phyloP scores from a whole-genome alignment of 345 rosid species.

The Syzygium aromaticum region DNA sequence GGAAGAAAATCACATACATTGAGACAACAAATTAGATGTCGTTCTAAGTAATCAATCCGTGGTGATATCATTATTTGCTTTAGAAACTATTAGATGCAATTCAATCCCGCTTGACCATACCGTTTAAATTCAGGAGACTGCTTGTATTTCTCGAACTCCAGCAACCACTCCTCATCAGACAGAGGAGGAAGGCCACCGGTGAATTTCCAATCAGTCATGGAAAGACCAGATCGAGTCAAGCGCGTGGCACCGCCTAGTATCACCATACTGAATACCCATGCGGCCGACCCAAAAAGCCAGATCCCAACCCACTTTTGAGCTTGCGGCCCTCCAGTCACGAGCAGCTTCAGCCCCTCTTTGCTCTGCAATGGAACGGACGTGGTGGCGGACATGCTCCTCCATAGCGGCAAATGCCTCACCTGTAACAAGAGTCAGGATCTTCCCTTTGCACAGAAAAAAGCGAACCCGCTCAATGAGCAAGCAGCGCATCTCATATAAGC shows the following conservation, averaged over 20 bases:
- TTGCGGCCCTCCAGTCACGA: slow-evolving; percentile 68
- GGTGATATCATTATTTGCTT: neutral
- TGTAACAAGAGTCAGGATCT: slow-evolving; percentile 9
- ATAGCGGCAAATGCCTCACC: slow-evolving; percentile 33
- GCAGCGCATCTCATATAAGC: neutral
- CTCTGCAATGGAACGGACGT: slow-evolving; percentile 33
- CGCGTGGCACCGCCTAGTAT: slow-evolving; percentile 81
- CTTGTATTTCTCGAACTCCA: slow-evolving; percentile 82
- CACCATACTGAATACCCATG: slow-evolving; percentile 95
- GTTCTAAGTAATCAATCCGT: neutral
- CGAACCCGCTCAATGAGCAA: neutral
- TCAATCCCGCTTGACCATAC: slow-evolving; percentile 9
- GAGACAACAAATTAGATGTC: neutral
- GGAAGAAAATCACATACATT: neutral
- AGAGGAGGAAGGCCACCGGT: slow-evolving; percentile 77
- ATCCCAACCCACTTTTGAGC: slow-evolving; percentile 86
- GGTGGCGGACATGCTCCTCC: slow-evolving; percentile 43
- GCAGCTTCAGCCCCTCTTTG: slow-evolving; percentile 64
- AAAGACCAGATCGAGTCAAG: slow-evolving; percentile 85
- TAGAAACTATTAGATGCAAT: neutral
- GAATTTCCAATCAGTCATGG: slow-evolving; percentile 98
- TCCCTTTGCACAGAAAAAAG: neutral
- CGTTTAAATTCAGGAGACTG: slow-evolving; percentile 84
- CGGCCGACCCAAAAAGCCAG: slow-evolving; percentile 95
- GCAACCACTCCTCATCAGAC: slow-evolving; percentile 67